A percentile compares a stretch with the other conserved stretches of the same genome.
Evolutionary conservation across 2,329 filamentous ascomycete genomes (phyloP).

Genomic region (Coniella lustricola): DNA sequence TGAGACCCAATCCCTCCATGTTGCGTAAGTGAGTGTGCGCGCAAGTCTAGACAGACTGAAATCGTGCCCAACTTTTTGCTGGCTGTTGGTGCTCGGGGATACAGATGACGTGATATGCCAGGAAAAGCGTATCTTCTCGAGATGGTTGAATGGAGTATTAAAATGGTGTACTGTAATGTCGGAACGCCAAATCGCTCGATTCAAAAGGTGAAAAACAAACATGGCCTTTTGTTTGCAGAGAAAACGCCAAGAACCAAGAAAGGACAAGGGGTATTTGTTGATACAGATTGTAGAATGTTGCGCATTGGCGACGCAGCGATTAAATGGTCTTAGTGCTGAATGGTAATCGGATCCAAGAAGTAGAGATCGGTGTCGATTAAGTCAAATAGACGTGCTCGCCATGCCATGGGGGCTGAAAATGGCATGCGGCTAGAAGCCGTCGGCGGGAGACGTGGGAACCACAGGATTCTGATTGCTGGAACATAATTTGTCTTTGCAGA

Average conservation of each 20-base stretch:
- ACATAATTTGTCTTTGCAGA: neutral
- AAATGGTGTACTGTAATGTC: conserved; percentile 21
- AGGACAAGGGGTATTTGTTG: conserved; percentile 9
- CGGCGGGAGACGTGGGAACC: neutral
- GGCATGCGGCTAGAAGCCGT: conserved; percentile 1
- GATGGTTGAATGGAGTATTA: conserved; percentile 25
- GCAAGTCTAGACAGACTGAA: neutral
- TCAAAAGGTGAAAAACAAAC: conserved; percentile 15
- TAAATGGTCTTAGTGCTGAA: conserved; percentile 13
- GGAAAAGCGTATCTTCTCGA: conserved; percentile 20
- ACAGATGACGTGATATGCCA: conserved; percentile 16
- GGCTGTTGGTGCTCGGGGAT: conserved; percentile 8
- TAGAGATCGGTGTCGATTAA: conserved; percentile 1
- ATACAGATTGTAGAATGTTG: conserved; percentile 10
- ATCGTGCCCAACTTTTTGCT: conserved; percentile 16
- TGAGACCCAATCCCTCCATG: conserved; percentile 11
- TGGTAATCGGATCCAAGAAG: conserved; percentile 7
- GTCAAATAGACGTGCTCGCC: neutral
- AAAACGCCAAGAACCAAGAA: conserved; percentile 2
- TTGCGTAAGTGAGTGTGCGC: neutral
- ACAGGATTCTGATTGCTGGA: conserved; percentile 4
- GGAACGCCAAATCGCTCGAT: conserved; percentile 20
- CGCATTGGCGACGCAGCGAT: conserved; percentile 13
- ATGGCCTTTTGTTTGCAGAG: conserved; percentile 3
- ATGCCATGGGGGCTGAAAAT: conserved; percentile 5